Conservation (phyloP, 805 yeast genomes). For the fission yeast (Schizosaccharomyces pombe) region ASM294v3 CU329670.1:3050001-3050500, state of each 20-base stretch:
- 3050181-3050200: conserved; percentile 93
- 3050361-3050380: conserved; percentile 94
- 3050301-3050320: conserved; percentile 88
- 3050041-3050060: conserved; percentile 62
- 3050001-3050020: conserved; percentile 80
- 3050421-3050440: conserved; percentile 91
- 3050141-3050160: conserved; percentile 96
- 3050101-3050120: conserved; percentile 91
- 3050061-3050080: conserved; percentile 83
- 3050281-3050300: conserved; percentile 75
- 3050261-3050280: conserved; percentile 94
- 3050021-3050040: conserved; percentile 98
- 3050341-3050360: conserved; percentile 73
- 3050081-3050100: conserved; percentile 98
- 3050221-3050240: conserved; percentile 91
- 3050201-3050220: conserved; percentile 93
- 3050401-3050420: conserved; percentile 65
- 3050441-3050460: conserved; percentile 99
- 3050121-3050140: conserved; percentile 99
- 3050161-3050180: conserved; percentile 98
- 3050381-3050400: conserved; percentile 95
- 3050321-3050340: conserved; percentile 56
- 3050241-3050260: conserved; percentile 98
- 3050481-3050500: conserved; percentile 74
- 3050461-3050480: conserved; percentile 98